Evolutionary conservation across 1,284 basidiomycete species (phyloP).

Genomic region (Fomitopsis pinicola): DNA sequence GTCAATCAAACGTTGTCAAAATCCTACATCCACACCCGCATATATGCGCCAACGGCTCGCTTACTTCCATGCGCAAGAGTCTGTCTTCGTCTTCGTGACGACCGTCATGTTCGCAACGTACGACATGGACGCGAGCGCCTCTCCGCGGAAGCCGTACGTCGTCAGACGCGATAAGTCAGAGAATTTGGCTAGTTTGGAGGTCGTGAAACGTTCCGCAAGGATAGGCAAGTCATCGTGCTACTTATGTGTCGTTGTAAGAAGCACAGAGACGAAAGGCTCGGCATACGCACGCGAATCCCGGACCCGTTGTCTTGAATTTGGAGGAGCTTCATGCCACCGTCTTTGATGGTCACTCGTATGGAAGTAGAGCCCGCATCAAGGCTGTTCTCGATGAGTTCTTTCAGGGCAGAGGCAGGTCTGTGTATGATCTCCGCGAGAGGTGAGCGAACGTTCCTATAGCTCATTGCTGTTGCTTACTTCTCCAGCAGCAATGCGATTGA

Average conservation of each 20-base stretch:
- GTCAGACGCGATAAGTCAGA: constrained; percentile 82
- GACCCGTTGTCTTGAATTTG: constrained; percentile 97
- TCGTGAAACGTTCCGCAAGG: constrained; percentile 94
- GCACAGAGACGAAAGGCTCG: too few species aligned
- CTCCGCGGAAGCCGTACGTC: constrained; percentile 97
- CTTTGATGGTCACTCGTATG: constrained; percentile 88
- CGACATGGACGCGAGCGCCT: constrained; percentile 95
- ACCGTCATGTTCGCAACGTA: constrained; percentile 91
- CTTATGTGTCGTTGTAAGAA: too few species aligned
- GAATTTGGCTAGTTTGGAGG: constrained; percentile 88
- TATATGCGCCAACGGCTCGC: constrained; percentile 22
- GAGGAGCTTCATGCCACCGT: constrained; percentile 92
- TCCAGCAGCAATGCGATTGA: too few species aligned
- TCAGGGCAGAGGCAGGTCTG: constrained; percentile 91
- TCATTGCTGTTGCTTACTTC: too few species aligned
- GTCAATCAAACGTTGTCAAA: background rate
- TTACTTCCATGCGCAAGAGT: constrained; percentile 88
- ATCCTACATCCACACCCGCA: background rate
- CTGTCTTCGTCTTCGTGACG: constrained; percentile 81
- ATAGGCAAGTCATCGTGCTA: constrained; percentile 77
- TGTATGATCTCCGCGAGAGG: constrained; percentile 81
- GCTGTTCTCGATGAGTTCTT: constrained; percentile 94
- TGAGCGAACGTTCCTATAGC: background rate
- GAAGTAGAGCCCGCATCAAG: constrained; percentile 90
- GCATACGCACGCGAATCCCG: constrained; percentile 74